A percentile compares a stretch with the other conserved stretches of the same genome.
phyloP scores from a whole-genome alignment of 2,329 filamentous ascomycete species.

The Domatiomyces catenatus region DNA sequence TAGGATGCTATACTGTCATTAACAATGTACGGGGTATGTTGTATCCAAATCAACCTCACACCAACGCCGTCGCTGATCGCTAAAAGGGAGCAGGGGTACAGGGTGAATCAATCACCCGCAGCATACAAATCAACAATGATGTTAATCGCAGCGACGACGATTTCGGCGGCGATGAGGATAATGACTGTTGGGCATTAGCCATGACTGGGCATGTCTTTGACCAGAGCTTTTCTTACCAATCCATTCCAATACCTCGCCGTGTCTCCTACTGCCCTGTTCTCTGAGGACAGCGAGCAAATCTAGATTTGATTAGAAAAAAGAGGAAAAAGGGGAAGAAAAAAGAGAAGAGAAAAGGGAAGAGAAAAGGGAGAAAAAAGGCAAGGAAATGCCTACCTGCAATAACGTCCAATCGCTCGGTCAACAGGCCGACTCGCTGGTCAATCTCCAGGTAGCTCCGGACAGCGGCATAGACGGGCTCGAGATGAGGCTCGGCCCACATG shows the following conservation, averaged over 20 bases:
- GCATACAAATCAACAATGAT: constrained; percentile 90
- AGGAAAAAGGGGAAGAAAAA: neutral
- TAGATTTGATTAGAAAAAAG: neutral
- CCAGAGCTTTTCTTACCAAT: constrained; percentile 46
- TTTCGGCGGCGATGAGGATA: constrained; percentile 86
- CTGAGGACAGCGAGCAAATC: constrained; percentile 86
- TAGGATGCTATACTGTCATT: neutral
- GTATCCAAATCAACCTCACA: neutral
- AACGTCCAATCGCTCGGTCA: constrained; percentile 82
- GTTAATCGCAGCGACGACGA: constrained; percentile 80
- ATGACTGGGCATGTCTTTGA: neutral
- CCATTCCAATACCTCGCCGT: constrained; percentile 80
- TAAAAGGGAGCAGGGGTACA: neutral
- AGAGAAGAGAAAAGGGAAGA: neutral
- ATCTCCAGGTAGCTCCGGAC: constrained; percentile 94
- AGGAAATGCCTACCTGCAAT: constrained; percentile 38
- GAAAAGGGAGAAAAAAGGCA: neutral
- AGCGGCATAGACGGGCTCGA: constrained; percentile 91
- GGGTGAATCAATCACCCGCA: constrained; percentile 36
- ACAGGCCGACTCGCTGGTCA: constrained; percentile 78
- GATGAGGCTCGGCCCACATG: constrained; percentile 95
- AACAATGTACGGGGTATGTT: neutral
- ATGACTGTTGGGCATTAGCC: constrained; percentile 49
- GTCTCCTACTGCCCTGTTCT: constrained; percentile 85
- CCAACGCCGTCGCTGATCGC: neutral